Evolutionary conservation across 371 early-diverging fungal genomes (phyloP).

Genomic region (Zychaea mexicana): DNA sequence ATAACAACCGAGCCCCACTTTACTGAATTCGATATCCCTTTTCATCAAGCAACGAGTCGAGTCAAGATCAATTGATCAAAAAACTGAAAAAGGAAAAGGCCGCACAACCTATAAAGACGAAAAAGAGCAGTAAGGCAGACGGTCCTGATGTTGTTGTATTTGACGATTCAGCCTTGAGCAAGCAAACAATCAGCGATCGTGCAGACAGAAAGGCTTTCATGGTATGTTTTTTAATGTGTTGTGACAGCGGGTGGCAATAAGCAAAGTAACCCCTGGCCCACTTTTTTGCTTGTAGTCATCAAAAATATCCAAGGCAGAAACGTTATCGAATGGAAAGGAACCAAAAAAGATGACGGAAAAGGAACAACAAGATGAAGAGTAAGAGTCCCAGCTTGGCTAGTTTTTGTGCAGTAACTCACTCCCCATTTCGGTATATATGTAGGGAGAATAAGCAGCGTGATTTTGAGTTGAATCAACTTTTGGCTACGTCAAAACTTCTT

Average conservation of each 20-base stretch:
- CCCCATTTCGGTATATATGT: background rate
- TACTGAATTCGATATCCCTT: too few relatives aligned
- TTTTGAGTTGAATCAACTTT: constrained; percentile 38
- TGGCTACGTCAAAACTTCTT: constrained; percentile 41
- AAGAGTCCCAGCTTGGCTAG: too few relatives aligned
- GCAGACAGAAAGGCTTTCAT: constrained; percentile 41
- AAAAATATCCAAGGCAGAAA: constrained; percentile 25
- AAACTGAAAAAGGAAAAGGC: constrained; percentile 5
- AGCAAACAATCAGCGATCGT: constrained; percentile 26
- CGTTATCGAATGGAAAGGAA: background rate
- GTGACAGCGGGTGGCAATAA: too few relatives aligned
- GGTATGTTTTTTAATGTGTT: too few relatives aligned
- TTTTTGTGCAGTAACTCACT: too few relatives aligned
- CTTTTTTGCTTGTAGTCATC: constrained; percentile 26
- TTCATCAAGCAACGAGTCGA: background rate
- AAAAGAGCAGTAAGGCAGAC: background rate
- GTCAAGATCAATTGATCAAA: constrained; percentile 2
- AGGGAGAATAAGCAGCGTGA: constrained; percentile 46
- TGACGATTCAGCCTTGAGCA: constrained; percentile 32
- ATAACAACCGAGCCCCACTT: too few relatives aligned
- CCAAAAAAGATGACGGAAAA: constrained; percentile 21
- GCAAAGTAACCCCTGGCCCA: too few relatives aligned
- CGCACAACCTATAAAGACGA: constrained; percentile 8
- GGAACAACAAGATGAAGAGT: constrained; percentile 40
- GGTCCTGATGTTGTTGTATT: constrained; percentile 48